Base-by-base conservation (phyloP, 139 green algal genomes). In the Chlorella sp. region DNA sequence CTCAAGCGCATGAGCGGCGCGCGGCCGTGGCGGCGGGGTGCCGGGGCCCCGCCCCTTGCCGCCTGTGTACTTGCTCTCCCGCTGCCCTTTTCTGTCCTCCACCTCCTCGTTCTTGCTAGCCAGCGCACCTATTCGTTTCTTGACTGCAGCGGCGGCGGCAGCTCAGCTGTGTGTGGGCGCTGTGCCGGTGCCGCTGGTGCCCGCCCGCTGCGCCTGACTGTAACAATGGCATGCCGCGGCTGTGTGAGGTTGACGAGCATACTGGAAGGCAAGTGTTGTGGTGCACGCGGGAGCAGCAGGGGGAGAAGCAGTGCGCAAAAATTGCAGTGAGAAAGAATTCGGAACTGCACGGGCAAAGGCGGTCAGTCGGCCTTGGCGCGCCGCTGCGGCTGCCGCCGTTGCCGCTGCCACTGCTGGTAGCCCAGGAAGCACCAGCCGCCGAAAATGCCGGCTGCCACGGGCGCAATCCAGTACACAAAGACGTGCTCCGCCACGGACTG, bases 391-490 rank as follows among this genome's bases (percentile, higher is more conserved):
- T 44, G 74, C 74, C 12, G 51, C 75, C 34, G 56, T 7, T 39
- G 11, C 26, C 17, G 36, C 68, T 30, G 25, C 28, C 68, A 75
- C n/a, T 75, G 63, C 64, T 75, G 63, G 20, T 38, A 80, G 36
- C 81, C 81, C 26, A 51, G 81, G 56, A 78, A 86, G 69, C 47
- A 57, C 34, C 57, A 80, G 55, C 81, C 81, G 68, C 81, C 81
- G 47, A 86, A 80, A 15, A 80, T 11, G 36, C 55, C 81, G 0
- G 81, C 36, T 23, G 56, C 55, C n/a, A 86, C 34, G 0, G 81
- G 81, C 5, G 81, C 81, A 16, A 38, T 23, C 81, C 81, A 86
- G 55, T 47, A 86, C 47, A 86, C 81, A n/a, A 80, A 17, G 1
- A 80, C 34, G 39, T 80, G 69, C 70, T 86, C 81, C 7, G 9